Evolutionary conservation across 306 rosid genomes (phyloP).

Genomic region (Medicago lupulina): DNA sequence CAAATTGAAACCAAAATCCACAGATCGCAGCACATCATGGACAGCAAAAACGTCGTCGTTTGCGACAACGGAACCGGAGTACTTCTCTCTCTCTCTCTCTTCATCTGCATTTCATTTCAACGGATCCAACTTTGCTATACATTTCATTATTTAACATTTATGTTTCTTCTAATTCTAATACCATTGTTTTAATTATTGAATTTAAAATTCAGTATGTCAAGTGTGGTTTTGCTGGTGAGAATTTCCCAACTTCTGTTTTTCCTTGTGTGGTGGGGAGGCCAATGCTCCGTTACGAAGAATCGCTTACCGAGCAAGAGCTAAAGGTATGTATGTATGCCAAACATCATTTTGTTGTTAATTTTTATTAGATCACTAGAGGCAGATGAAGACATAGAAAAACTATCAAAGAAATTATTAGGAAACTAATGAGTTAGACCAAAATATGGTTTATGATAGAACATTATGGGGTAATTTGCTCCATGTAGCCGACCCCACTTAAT

Average conservation of each 20-base stretch:
- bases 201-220: conserved; percentile 83
- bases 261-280: conserved; percentile 99
- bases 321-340: conserved; percentile 63
- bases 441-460: too few relatives aligned
- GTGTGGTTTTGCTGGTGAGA: conserved; percentile 98
- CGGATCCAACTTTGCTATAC: neutral
- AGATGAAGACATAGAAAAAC: too few relatives aligned
- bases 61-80: conserved; percentile 99
- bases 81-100: conserved; percentile 7
- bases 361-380: neutral
- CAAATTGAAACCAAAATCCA: neutral
- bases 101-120: conserved; percentile 21
- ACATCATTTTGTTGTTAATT: neutral
- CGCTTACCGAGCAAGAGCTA: conserved; percentile 84
- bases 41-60: conserved; percentile 83
- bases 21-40: conserved; percentile 55
- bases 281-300: conserved; percentile 96
- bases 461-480: too few relatives aligned
- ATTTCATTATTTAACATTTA: too few relatives aligned
- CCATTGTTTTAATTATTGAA: neutral
- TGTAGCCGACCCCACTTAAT: too few relatives aligned
- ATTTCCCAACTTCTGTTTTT: conserved; percentile 92
- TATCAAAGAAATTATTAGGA: too few relatives aligned
- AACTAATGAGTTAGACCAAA: too few relatives aligned
- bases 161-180: too few relatives aligned